A percentile compares a stretch with the other conserved stretches of the same genome.
phyloP scores from a whole-genome alignment of 2,329 filamentous ascomycete genomes.

The Sarocladium strictum region DNA sequence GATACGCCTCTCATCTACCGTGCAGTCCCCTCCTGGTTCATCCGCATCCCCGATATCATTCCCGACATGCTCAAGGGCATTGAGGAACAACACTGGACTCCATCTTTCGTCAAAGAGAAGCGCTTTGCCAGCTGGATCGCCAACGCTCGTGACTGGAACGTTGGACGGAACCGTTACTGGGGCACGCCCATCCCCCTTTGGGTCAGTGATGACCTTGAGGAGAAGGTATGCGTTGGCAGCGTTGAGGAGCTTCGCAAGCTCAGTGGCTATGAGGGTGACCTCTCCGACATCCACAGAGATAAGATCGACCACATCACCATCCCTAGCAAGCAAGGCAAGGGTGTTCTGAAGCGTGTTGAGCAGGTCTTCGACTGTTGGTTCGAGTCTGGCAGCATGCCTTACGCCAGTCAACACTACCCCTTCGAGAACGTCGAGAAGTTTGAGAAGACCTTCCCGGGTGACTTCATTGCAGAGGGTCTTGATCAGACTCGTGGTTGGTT shows the following conservation, averaged over 20 bases:
- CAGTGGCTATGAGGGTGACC: conserved; percentile 77
- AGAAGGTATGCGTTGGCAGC: conserved; percentile 81
- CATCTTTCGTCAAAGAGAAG: conserved; percentile 82
- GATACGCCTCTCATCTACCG: conserved; percentile 91
- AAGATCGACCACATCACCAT: conserved; percentile 94
- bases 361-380: conserved; percentile 98
- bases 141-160: conserved; percentile 91
- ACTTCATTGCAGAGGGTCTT: conserved; percentile 90
- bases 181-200: conserved; percentile 88
- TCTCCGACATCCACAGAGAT: conserved; percentile 84
- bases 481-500: conserved; percentile 98
- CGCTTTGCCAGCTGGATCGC: conserved; percentile 88
- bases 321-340: conserved; percentile 82
- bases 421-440: conserved; percentile 85
- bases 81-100: conserved; percentile 86
- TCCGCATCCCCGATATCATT: conserved; percentile 77
- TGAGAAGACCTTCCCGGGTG: conserved; percentile 75
- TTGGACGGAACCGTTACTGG: conserved; percentile 92
- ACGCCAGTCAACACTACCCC: conserved; percentile 84
- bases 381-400: conserved; percentile 93
- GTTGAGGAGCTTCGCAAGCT: conserved; percentile 77
- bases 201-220: conserved; percentile 84
- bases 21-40: conserved; percentile 91
- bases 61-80: conserved; percentile 89
- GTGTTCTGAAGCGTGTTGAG: conserved; percentile 69